A percentile compares a stretch with the other conserved stretches of the same genome.
Conservation (phyloP, 495 filamentous ascomycete genomes). For the Aspergillus kassunensis region DNA sequence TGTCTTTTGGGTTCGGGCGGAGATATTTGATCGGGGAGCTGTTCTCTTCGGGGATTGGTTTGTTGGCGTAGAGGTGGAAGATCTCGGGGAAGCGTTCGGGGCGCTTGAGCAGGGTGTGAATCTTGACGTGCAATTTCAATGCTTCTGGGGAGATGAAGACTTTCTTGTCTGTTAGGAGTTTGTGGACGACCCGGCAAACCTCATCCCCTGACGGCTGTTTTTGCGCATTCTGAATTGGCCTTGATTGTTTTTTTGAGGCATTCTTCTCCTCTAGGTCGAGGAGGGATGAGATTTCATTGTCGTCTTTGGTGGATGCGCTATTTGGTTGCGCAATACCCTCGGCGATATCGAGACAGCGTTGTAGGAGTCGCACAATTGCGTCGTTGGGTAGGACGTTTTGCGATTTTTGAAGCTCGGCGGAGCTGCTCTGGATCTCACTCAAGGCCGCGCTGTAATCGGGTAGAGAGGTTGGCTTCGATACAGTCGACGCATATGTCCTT, state of each 20-base stretch:
- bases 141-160: constrained; percentile 76
- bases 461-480: constrained; percentile 10
- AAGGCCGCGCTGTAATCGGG: constrained; percentile 18
- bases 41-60: constrained; percentile 64
- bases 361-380: constrained; percentile 36
- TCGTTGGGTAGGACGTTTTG: constrained; percentile 38
- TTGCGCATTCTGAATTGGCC: constrained; percentile 17
- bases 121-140: constrained; percentile 64
- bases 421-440: constrained; percentile 25
- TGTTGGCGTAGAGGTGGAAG: constrained; percentile 78
- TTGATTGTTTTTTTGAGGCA: constrained; percentile 17
- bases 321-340: constrained; percentile 30
- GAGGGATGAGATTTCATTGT: constrained; percentile 46
- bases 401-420: constrained; percentile 26
- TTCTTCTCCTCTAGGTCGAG: constrained; percentile 49
- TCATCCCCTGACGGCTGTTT: constrained; percentile 32
- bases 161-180: constrained; percentile 65
- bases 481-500: constrained; percentile 14
- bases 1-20: constrained; percentile 59
- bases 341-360: constrained; percentile 43
- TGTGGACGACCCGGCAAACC: constrained; percentile 54
- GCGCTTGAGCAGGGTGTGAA: constrained; percentile 65
- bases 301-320: constrained; percentile 24
- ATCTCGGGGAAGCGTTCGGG: constrained; percentile 72
- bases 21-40: constrained; percentile 56